phyloP scores from a whole-genome alignment of 2,329 filamentous ascomycete species.

The Alternaria consortialis region DNA sequence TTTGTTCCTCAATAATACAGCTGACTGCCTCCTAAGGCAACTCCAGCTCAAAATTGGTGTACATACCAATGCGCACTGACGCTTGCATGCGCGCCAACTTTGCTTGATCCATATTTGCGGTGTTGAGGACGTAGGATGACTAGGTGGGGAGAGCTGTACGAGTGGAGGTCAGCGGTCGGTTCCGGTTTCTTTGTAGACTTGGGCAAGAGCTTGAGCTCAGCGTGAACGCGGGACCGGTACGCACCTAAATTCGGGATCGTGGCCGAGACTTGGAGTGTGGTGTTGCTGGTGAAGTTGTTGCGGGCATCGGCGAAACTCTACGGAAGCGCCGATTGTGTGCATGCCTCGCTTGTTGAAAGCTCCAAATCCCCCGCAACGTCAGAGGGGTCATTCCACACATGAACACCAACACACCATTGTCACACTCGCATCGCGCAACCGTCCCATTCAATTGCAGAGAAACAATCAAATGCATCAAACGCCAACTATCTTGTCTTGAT shows the following conservation, averaged over 20 bases:
- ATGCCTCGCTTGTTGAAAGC: slow-evolving; percentile 34
- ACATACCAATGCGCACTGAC: slow-evolving; percentile 56
- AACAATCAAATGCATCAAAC: background rate
- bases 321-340: slow-evolving; percentile 39
- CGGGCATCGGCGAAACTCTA: slow-evolving; percentile 32
- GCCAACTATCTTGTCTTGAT: too few species aligned
- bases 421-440: background rate
- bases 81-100: slow-evolving; percentile 57
- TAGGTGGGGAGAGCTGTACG: slow-evolving; percentile 30
- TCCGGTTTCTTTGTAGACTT: slow-evolving; percentile 20
- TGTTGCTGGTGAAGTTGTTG: slow-evolving; percentile 39
- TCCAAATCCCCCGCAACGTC: slow-evolving; percentile 25
- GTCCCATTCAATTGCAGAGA: background rate
- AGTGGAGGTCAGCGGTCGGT: slow-evolving; percentile 28
- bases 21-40: background rate
- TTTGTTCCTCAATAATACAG: slow-evolving; percentile 22
- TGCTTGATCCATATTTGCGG: slow-evolving; percentile 57
- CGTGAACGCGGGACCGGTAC: slow-evolving; percentile 26
- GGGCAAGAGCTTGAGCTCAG: slow-evolving; percentile 7
- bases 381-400: slow-evolving; percentile 11
- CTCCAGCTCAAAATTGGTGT: background rate
- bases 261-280: slow-evolving; percentile 34
- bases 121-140: slow-evolving; percentile 34
- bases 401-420: background rate
- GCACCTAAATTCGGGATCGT: slow-evolving; percentile 40